Conservation (phyloP, 2,329 filamentous ascomycete species). For the Neofusicoccum kwambonambiense region DNA sequence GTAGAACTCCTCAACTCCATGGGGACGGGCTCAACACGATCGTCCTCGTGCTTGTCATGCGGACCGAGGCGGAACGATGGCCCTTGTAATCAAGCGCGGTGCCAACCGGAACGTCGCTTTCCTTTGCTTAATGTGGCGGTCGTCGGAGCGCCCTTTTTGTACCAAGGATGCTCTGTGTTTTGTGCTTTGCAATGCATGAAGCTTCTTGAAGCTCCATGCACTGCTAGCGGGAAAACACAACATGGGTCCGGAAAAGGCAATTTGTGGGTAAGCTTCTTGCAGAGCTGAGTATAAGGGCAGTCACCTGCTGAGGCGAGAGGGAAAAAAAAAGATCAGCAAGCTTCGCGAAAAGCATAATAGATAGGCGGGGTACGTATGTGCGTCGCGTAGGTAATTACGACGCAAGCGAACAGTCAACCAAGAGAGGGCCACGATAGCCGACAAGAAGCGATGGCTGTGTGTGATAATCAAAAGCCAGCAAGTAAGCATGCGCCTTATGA, state of each 20-base stretch:
- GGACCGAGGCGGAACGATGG: neutral
- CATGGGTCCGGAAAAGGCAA: no score
- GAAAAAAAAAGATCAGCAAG: neutral
- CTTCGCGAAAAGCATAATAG: neutral
- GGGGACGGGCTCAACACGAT: neutral
- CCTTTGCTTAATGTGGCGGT: neutral
- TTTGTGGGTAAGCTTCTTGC: no score
- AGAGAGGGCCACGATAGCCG: neutral
- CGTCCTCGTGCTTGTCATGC: neutral
- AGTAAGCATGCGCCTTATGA: neutral
- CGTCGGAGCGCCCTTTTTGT: neutral
- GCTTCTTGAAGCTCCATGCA: neutral
- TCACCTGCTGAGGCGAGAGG: neutral
- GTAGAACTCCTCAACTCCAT: neutral
- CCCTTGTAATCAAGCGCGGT: neutral
- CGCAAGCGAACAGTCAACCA: neutral
- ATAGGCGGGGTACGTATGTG: neutral
- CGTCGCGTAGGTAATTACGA: neutral
- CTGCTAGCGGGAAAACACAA: neutral
- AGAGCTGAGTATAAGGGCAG: neutral
- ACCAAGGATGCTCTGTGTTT: neutral
- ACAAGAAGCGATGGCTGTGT: neutral
- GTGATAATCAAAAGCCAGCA: neutral
- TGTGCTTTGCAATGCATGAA: neutral
- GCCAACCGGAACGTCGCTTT: no score